Conservation (phyloP, 352 stramenopile genomes). For the Globisporangium acanthophoron region DNA sequence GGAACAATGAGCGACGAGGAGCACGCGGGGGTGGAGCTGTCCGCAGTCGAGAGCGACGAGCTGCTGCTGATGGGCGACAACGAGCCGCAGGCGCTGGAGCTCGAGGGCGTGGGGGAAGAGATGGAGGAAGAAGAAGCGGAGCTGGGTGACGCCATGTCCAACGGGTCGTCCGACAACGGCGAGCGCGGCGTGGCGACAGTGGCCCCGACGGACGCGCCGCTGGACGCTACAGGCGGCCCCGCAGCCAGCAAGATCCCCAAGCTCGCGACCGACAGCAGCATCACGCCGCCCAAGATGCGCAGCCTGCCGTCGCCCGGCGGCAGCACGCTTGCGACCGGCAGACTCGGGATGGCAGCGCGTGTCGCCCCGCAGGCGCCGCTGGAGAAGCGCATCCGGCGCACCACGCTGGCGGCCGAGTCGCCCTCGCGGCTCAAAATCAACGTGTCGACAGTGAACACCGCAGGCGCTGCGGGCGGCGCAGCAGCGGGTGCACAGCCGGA, state of each 20-base stretch:
- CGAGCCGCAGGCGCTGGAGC: neutral
- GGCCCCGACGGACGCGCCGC: neutral
- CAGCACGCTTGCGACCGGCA: conserved; percentile 13
- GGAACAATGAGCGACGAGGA: neutral
- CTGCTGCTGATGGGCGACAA: neutral
- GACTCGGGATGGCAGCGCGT: conserved; percentile 39
- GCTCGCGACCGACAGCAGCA: conserved; percentile 6
- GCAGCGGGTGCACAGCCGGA: neutral
- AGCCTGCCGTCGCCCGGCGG: conserved; percentile 12
- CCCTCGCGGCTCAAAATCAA: conserved; percentile 10
- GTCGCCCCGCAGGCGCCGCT: conserved; percentile 14
- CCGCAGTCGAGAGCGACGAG: conserved; percentile 1
- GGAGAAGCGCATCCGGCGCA: conserved; percentile 10
- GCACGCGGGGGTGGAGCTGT: neutral
- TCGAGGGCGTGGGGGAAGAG: conserved; percentile 1
- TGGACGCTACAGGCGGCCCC: neutral
- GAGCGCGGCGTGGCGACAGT: conserved; percentile 10
- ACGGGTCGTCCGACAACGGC: conserved; percentile 13
- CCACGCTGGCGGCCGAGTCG: conserved; percentile 8
- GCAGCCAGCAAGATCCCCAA: conserved; percentile 10
- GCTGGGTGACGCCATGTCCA: conserved; percentile 7
- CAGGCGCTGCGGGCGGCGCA: too few species aligned
- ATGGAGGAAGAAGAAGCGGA: neutral
- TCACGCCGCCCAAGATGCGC: conserved; percentile 21
- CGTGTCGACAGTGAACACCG: neutral